phyloP scores from a whole-genome alignment of 257 asterid species.

The Ehretia macrophylla region DNA sequence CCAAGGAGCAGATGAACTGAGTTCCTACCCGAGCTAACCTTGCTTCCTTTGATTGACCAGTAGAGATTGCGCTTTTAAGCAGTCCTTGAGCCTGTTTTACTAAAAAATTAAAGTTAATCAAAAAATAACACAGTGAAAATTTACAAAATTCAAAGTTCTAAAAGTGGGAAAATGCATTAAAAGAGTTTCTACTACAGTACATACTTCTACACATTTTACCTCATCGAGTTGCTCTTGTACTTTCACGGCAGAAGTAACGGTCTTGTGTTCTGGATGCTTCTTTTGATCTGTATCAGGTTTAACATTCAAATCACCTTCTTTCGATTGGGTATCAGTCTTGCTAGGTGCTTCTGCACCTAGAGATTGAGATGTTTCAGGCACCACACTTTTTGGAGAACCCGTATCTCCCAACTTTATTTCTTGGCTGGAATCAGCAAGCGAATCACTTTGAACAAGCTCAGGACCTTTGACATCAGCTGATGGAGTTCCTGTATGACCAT shows the following conservation, averaged over 20 bases:
- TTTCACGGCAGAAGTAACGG: slow-evolving; percentile 44
- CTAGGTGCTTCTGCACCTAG: slow-evolving; percentile 36
- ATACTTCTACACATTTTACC: slow-evolving; percentile 38
- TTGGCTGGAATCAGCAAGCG: slow-evolving; percentile 44
- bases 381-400: slow-evolving; percentile 29
- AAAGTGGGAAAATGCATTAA: slow-evolving; percentile 11
- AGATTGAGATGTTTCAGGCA: slow-evolving; percentile 38
- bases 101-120: slow-evolving; percentile 26
- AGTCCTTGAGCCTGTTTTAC: slow-evolving; percentile 90
- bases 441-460: slow-evolving; percentile 32
- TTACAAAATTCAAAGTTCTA: slow-evolving; percentile 14
- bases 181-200: slow-evolving; percentile 10
- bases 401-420: slow-evolving; percentile 31
- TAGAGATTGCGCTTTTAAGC: slow-evolving; percentile 75
- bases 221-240: slow-evolving; percentile 89
- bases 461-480: slow-evolving; percentile 30
- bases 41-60: slow-evolving; percentile 98
- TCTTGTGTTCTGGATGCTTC: slow-evolving; percentile 46
- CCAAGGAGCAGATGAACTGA: slow-evolving; percentile 1
- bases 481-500: slow-evolving; percentile 34
- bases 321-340: slow-evolving; percentile 30
- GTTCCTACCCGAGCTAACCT: slow-evolving; percentile 86
- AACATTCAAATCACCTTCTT: slow-evolving; percentile 34
- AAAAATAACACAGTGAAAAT: slow-evolving; percentile 10
- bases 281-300: slow-evolving; percentile 45